A percentile compares a stretch with the other conserved stretches of the same genome.
Conservation (phyloP, 441 rosid species). For the Sinapis alba region DNA sequence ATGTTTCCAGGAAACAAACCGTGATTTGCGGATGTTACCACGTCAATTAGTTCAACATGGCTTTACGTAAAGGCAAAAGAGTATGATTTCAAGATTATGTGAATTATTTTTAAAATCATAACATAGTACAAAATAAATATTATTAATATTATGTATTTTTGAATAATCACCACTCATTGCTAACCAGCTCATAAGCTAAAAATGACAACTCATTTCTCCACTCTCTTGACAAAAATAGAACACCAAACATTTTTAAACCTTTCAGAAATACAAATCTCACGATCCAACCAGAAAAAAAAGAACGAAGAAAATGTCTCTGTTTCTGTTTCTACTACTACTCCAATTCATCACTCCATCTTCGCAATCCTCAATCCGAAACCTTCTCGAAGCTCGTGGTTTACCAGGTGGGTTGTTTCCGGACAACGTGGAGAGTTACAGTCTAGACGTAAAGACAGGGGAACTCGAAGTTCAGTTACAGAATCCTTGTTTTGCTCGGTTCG, state of each 20-base stretch:
- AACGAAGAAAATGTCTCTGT: slow-evolving; percentile 42
- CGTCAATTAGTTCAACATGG: slow-evolving; percentile 41
- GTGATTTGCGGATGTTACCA: slow-evolving; percentile 43
- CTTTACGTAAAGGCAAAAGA: slow-evolving; percentile 37
- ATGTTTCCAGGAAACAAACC: slow-evolving; percentile 37
- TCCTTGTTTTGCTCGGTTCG: slow-evolving; percentile 82
- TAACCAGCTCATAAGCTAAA: slow-evolving; percentile 40
- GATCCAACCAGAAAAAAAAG: not conserved
- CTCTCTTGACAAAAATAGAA: slow-evolving; percentile 42
- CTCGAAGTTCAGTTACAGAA: slow-evolving; percentile 66
- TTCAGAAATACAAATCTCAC: slow-evolving; percentile 37
- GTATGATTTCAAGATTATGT: slow-evolving; percentile 32
- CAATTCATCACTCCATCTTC: slow-evolving; percentile 22
- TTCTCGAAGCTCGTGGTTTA: slow-evolving; percentile 75
- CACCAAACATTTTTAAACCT: slow-evolving; percentile 38
- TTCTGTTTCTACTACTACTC: slow-evolving; percentile 45
- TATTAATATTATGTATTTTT: not conserved
- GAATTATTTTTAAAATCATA: too few relatives aligned
- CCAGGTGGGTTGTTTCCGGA: slow-evolving; percentile 86
- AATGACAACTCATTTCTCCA: slow-evolving; percentile 38
- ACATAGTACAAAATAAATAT: slow-evolving; percentile 13
- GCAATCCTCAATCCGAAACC: slow-evolving; percentile 53
- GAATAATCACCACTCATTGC: slow-evolving; percentile 34
- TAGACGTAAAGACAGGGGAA: slow-evolving; percentile 55
- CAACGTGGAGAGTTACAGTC: slow-evolving; percentile 60